Evolutionary conservation across 2,329 filamentous ascomycete genomes (phyloP).

Genomic region (Dissoconium aciculare): DNA sequence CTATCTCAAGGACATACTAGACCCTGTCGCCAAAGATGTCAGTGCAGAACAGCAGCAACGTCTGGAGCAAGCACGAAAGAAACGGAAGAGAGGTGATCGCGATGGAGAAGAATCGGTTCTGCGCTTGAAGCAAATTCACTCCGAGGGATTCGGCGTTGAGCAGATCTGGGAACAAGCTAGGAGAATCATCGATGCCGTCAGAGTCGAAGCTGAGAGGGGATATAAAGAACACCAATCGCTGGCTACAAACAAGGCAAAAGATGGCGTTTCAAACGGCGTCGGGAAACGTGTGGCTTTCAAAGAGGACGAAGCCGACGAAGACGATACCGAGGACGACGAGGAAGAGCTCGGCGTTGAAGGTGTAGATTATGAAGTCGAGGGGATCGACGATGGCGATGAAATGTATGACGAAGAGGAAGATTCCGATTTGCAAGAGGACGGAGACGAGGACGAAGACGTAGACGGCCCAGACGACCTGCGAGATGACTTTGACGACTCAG

Average conservation of each 20-base stretch:
- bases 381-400: conserved; percentile 24
- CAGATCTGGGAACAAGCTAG: conserved; percentile 93
- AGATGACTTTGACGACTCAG: conserved; percentile 19
- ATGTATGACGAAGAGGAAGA: conserved; percentile 23
- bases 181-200: conserved; percentile 57
- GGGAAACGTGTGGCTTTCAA: no score
- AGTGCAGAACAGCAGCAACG: conserved; percentile 56
- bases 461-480: conserved; percentile 14
- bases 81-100: conserved; percentile 54
- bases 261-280: no score
- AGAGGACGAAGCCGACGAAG: conserved; percentile 20
- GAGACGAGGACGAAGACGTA: conserved; percentile 32
- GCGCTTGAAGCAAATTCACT: conserved; percentile 68
- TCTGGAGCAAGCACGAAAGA: conserved; percentile 53
- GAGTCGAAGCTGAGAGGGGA: conserved; percentile 38
- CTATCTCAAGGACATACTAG: conserved; percentile 66
- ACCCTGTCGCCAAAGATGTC: conserved; percentile 60
- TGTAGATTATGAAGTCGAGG: conserved; percentile 23
- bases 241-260: conserved; percentile 12
- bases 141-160: conserved; percentile 71
- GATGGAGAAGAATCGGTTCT: conserved; percentile 39
- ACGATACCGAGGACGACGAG: conserved; percentile 22
- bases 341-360: conserved; percentile 24
- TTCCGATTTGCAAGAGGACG: conserved; percentile 23
- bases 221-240: conserved; percentile 24